Conservation (phyloP, 75 land plant genomes). For the Picea sitchensis region DNA sequence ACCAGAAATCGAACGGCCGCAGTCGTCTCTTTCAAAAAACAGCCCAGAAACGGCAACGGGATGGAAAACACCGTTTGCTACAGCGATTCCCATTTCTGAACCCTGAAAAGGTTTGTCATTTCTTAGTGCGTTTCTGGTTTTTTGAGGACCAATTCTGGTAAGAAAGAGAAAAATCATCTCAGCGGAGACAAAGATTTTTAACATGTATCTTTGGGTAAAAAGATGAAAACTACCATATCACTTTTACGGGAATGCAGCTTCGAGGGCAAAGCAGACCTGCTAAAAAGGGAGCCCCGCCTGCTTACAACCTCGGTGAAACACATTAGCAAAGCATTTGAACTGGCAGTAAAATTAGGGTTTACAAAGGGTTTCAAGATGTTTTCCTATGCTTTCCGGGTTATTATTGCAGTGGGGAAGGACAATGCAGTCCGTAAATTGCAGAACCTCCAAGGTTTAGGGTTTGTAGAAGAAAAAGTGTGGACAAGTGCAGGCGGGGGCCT, state of each 20-base stretch:
- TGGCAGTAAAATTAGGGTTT: conserved; percentile 14
- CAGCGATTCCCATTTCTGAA: too few species aligned
- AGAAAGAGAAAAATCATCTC: too few species aligned
- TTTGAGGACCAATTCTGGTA: too few species aligned
- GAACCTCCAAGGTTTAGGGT: conserved; percentile 6
- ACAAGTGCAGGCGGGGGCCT: conserved; percentile 7
- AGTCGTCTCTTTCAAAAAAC: too few species aligned
- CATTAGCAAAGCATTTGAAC: background rate
- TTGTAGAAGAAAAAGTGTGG: conserved; percentile 7
- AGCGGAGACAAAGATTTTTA: too few species aligned
- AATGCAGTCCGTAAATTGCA: conserved; percentile 16
- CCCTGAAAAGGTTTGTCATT: too few species aligned
- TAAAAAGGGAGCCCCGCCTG: background rate
- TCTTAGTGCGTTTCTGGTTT: too few species aligned
- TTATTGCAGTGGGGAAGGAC: background rate
- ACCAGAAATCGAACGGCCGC: too few species aligned
- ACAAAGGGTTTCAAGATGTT: conserved; percentile 16
- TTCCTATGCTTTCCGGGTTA: background rate
- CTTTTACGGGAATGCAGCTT: conserved; percentile 12
- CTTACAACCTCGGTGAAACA: background rate
- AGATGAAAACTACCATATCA: too few species aligned
- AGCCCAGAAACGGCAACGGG: too few species aligned
- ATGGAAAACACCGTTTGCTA: too few species aligned
- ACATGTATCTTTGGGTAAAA: too few species aligned
- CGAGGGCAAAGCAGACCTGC: conserved; percentile 10